Evolutionary conservation across 2,329 filamentous ascomycete species (phyloP), one percentile per base, ranked within the genome.

Genomic region (Monascus ruber): DNA sequence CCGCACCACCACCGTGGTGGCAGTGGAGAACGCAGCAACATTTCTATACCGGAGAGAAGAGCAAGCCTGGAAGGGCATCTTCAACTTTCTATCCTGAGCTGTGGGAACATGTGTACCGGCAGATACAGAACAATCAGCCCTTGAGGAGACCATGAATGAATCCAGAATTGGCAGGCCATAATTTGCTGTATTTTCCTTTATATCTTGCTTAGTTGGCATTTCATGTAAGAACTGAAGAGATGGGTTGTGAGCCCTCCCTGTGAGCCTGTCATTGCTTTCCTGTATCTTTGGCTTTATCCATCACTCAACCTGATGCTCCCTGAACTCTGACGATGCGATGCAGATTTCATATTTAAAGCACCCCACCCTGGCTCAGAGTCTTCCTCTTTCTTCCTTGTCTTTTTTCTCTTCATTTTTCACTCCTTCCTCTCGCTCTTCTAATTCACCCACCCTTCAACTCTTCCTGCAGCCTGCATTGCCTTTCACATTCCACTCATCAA

Each of bases 31-130:
- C 55, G n/a, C 52, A 56, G 4, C 55, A 50, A 7, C 51, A 63
- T 17, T 69, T 69, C 41, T 68, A 58, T 47, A 53, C 64, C 4
- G 48, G 45, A n/a, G 48, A 54, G 32, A 54, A 59, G 34, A 66
- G 62, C 38, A 56, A 54, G 26, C 54, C 57, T n/a, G 62, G 62
- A 5, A 54, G 49, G 35, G 43, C 57, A 24, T 62, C 65, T 0
- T 49, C 57, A 8, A 60, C 54, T 5, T 66, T 64, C 38, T 65
- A 59, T 40, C 66, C 66, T 9, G 63, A 66, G 32, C 44, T 65
- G 24, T 69, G 66, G 66, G 58, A 59, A 29, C 49, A 56, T 42
- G 60, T 69, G 26, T 68, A 61, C 44, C 53, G 56, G 40, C 54
- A 59, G 38, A 64, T 69, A 28, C 62, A 58, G 37, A 52, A 37